Conservation (phyloP, 805 yeast species). For the Candida namnaoensis region DNA sequence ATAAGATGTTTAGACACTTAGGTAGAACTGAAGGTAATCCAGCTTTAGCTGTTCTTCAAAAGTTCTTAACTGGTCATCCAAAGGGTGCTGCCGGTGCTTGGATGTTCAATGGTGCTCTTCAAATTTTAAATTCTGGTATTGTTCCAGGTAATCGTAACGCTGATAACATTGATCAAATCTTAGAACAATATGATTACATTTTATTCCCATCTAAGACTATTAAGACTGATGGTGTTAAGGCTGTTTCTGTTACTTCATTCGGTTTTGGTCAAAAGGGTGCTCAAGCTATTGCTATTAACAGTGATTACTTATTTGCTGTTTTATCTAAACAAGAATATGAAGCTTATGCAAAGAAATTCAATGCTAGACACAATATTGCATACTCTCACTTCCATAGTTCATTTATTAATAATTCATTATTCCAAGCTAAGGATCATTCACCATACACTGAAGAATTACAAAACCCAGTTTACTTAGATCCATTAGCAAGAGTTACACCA, state of each 20-base stretch:
- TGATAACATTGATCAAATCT: conserved; percentile 80
- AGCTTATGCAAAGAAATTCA: conserved; percentile 62
- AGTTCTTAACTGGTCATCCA: conserved; percentile 98
- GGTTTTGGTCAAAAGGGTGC: conserved; percentile 99
- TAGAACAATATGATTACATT: conserved; percentile 81
- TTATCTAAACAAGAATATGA: conserved; percentile 67
- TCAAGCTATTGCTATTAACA: conserved; percentile 84
- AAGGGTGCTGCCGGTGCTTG: conserved; percentile 99
- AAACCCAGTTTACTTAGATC: conserved; percentile 88
- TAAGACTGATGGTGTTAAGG: conserved; percentile 95
- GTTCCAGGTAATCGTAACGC: conserved; percentile 99
- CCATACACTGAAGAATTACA: conserved; percentile 90
- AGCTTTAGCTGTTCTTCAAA: conserved; percentile 96
- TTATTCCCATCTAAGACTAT: conserved; percentile 91
- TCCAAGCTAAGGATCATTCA: conserved; percentile 86
- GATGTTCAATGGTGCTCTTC: conserved; percentile 99
- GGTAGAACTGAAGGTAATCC: conserved; percentile 98
- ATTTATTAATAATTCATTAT: conserved; percentile 81
- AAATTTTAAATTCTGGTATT: conserved; percentile 82
- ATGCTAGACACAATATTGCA: conserved; percentile 77
- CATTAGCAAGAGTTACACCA: conserved; percentile 55
- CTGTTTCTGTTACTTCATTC: conserved; percentile 92
- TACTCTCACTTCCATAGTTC: conserved; percentile 96
- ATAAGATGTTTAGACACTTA: conserved; percentile 87
- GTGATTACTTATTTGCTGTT: conserved; percentile 87